A percentile compares a stretch with the other conserved stretches of the same genome.
Evolutionary conservation across 768 basidiomycete species (phyloP).

Genomic region (Trametes gibbosa): DNA sequence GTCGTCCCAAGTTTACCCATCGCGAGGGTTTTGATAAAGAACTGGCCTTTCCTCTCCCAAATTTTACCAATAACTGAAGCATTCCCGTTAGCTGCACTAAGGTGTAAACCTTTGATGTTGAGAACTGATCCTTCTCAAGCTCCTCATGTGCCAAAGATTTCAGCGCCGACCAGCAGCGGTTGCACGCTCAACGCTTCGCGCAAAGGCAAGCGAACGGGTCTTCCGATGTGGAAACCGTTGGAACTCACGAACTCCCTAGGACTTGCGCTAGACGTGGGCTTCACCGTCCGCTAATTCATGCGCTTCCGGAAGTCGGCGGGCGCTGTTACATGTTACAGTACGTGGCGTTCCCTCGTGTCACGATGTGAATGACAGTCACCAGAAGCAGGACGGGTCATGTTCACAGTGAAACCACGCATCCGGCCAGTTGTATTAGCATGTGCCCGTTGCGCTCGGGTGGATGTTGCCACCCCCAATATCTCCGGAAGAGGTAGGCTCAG

Average conservation of each 20-base stretch:
- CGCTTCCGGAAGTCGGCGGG: background rate
- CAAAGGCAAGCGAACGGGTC: background rate
- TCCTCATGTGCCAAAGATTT: background rate
- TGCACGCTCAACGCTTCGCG: background rate
- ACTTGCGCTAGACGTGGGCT: background rate
- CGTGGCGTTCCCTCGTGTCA: background rate
- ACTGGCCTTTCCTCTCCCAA: no score
- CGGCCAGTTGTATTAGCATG: background rate
- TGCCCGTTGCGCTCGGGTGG: no score
- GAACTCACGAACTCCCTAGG: background rate
- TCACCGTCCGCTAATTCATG: background rate
- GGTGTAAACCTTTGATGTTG: no score
- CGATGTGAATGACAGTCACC: background rate
- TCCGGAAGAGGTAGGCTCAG: conserved; percentile 4
- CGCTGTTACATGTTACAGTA: background rate
- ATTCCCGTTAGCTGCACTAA: no score
- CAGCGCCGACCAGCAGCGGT: background rate
- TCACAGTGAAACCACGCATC: background rate
- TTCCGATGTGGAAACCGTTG: conserved; percentile 6
- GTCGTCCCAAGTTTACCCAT: no score
- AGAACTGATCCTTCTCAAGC: background rate
- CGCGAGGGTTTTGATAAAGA: no score
- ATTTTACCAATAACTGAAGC: no score
- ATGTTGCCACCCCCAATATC: background rate
- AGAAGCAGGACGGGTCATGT: no score